These are phyloP conservation scores for Pichia manshurica DNA, from an alignment of 805 yeast genomes.

Conservation along the genomic window DNA sequence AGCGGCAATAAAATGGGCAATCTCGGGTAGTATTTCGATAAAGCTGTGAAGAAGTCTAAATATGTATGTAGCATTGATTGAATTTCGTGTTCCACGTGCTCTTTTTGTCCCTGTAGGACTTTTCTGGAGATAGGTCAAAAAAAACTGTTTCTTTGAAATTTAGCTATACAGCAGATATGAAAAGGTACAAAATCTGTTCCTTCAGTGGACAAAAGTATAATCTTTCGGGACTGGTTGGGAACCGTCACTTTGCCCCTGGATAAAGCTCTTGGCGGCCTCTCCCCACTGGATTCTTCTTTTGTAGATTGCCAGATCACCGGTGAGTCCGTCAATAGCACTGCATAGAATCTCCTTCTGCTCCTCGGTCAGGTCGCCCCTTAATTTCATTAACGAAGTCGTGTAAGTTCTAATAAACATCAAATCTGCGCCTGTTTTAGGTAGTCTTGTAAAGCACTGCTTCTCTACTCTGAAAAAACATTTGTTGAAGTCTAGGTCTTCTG, in stretches of 20 bases:
- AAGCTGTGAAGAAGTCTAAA: too few species aligned
- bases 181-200: too few species aligned
- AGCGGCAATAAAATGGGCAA: constrained; percentile 77
- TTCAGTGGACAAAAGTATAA: constrained; percentile 16
- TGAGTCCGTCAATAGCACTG: constrained; percentile 61
- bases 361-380: constrained; percentile 34
- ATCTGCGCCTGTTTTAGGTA: constrained; percentile 43
- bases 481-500: constrained; percentile 36
- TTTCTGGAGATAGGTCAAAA: too few species aligned
- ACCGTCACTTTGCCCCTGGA: constrained; percentile 36
- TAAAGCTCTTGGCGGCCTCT: constrained; percentile 45
- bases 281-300: constrained; percentile 68
- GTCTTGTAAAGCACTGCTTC: constrained; percentile 49
- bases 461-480: constrained; percentile 54
- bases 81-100: too few species aligned
- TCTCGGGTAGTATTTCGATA: constrained; percentile 54
- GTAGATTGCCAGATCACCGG: constrained; percentile 52
- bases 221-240: constrained; percentile 21
- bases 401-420: constrained; percentile 55
- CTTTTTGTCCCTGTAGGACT: too few species aligned
- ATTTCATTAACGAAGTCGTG: constrained; percentile 43
- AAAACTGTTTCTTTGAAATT: too few species aligned
- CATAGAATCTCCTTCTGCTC: constrained; percentile 42
- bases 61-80: too few species aligned
- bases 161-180: too few species aligned